These are phyloP conservation scores for Xerocomus amazonicus DNA, from an alignment of 1,284 basidiomycete species.

Conservation along the genomic window DNA sequence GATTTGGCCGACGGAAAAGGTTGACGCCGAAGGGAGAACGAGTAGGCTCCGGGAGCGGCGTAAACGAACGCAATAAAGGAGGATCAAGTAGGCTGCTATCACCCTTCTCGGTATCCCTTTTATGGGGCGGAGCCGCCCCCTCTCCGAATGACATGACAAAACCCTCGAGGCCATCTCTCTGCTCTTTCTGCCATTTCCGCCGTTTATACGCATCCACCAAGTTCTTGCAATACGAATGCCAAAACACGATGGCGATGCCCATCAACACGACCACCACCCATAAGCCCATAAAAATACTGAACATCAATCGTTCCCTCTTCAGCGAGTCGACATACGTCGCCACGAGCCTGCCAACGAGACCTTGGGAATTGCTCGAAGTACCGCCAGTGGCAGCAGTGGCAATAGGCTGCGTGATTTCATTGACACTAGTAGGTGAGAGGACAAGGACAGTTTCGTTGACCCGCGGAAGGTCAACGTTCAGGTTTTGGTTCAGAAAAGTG, in stretches of 20 bases:
- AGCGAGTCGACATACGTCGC: constrained; percentile 69
- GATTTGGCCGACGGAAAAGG: constrained; percentile 37
- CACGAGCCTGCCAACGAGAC: constrained; percentile 74
- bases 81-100: constrained; percentile 29
- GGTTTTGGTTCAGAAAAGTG: constrained; percentile 89
- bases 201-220: constrained; percentile 46
- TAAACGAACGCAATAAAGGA: constrained; percentile 41
- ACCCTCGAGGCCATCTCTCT: constrained; percentile 45
- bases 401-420: constrained; percentile 78
- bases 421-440: constrained; percentile 63
- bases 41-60: constrained; percentile 42
- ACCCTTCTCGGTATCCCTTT: constrained; percentile 30
- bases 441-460: constrained; percentile 74
- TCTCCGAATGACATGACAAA: constrained; percentile 43
- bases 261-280: constrained; percentile 78
- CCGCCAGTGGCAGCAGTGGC: constrained; percentile 76
- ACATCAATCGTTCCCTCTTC: constrained; percentile 79
- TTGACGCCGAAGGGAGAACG: constrained; percentile 38
- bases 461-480: constrained; percentile 72
- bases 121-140: constrained; percentile 18
- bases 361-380: constrained; percentile 47
- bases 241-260: constrained; percentile 61
- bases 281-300: constrained; percentile 73
- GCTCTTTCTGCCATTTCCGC: constrained; percentile 50
- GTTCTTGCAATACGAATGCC: constrained; percentile 57